phyloP scores from a whole-genome alignment of 2,329 filamentous ascomycete genomes.

The Colletotrichum theobromicola region DNA sequence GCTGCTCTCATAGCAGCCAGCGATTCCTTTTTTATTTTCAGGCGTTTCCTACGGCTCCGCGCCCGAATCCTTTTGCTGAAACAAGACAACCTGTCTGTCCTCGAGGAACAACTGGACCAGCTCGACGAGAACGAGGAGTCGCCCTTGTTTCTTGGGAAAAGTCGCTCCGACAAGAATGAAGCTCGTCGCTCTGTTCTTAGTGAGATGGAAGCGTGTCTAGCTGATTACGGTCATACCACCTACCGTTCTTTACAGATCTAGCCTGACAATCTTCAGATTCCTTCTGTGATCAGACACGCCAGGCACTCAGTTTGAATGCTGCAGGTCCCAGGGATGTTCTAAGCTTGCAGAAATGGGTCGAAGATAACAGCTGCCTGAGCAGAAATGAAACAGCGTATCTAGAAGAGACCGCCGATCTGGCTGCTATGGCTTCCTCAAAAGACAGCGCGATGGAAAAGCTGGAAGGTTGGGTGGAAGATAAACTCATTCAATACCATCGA shows the following conservation, averaged over 20 bases:
- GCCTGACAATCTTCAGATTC: background rate
- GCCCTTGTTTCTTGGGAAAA: background rate
- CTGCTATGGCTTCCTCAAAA: background rate
- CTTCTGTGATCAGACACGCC: background rate
- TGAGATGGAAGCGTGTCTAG: background rate
- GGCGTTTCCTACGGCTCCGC: constrained; percentile 32
- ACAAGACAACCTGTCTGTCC: constrained; percentile 31
- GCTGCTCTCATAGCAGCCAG: constrained; percentile 33
- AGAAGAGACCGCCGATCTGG: background rate
- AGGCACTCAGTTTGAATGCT: background rate
- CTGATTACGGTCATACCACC: background rate
- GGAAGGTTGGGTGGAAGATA: constrained; percentile 3
- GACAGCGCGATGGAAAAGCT: background rate
- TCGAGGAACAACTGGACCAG: constrained; percentile 31
- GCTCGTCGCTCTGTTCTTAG: background rate
- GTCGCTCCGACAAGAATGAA: constrained; percentile 25
- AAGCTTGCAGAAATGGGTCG: constrained; percentile 8
- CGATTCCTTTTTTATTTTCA: constrained; percentile 28
- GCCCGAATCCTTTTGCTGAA: constrained; percentile 34
- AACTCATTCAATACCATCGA: background rate
- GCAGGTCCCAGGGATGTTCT: background rate
- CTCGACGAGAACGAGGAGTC: constrained; percentile 29
- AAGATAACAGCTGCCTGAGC: background rate
- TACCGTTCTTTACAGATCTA: background rate
- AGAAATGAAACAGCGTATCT: constrained; percentile 3